Evolutionary conservation across 2,329 filamentous ascomycete genomes (phyloP), one percentile per base, ranked within the genome.

Genomic region (Epicoccum sorghinum): DNA sequence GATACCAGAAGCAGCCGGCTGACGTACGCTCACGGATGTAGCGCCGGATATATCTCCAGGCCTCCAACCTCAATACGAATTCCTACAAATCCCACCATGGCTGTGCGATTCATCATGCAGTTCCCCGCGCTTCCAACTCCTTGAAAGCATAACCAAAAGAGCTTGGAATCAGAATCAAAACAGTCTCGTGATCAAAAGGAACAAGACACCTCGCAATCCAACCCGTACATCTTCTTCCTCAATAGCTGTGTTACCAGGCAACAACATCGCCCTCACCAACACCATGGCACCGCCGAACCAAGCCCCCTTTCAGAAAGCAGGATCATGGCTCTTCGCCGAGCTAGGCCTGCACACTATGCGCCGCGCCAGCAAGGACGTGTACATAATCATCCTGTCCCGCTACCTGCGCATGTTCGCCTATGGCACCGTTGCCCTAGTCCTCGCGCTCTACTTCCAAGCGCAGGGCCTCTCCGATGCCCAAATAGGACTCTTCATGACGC

Each of bases 401-500:
- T 74, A 64, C 49, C 59, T 75, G 2, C 73, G 75, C 18, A 66
- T 76, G 30, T 64, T 71, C 24, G 74, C 73, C 0, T 76, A 73
- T 49, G 74, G 75, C 18, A 66, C 68, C 7, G 66, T 69, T 3
- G 69, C 71, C 0, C 69, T 77, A 0, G 69, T 77, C 9, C 58
- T 77, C 0, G 75, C 73, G 0, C 59, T 75, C 0, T 75, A 72
- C 52, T 73, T 77, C 40, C 60, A 67, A 51, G 62, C 65, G 10
- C 62, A 75, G 6, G 66, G 65, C 2, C 69, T 75, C 25, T 66
- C 74, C 0, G 75, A 77, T 33, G 62, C 59, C 35, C 63, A 68
- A 8, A 76, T 76, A 40, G 75, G 75, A 0, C 53, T 76, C 3
- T 77, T 77, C 58, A 76, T 76, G 72, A 76, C 75, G 1, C 56